Base-by-base conservation (phyloP, 441 rosid species). In the Iberis amara region DNA sequence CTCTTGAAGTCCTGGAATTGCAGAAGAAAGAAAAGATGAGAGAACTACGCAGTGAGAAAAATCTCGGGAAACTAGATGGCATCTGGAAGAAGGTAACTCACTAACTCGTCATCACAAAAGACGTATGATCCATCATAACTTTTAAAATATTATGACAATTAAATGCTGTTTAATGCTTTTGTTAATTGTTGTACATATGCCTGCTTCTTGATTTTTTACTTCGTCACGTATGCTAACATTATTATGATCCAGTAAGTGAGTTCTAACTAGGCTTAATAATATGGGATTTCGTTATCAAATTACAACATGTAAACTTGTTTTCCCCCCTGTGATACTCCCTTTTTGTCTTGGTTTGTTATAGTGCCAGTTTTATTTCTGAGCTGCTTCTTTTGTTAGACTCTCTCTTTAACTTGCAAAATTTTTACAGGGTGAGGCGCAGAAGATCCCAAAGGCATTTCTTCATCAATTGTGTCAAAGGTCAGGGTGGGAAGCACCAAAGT, bases 401-500 rank as follows among this genome's bases (percentile, higher is more conserved):
- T 65, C 43, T 55, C 4, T 69, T 11, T 65, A 64, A 60, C 18
- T 18, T 36, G 42, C 45, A 36, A 49, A 52, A 43, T 2, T 40
- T n/a, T 46, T 77, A 59, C 78, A 87, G 98, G 98, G 95, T 26
- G 96, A 91, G 59, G 72, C 76, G 7, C 68, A 61, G 35, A 91
- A 72, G 70, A 79, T 75, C 43, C 98, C 96, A 1, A 91, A 87
- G 66, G 95, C 96, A 48, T 69, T 85, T 66, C 87, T 91, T 57
- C 98, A 91, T 69, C 95, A 85, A 52, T 65, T 91, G 62, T 91
- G 98, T 72, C 96, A 85, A 74, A 77, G 78, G 61, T 81, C 89
- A 62, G 90, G 90, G 60, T 91, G 96, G 96, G 89, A 83, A 55
- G 95, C 98, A 55, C 98, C 98, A 8, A 91, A 87, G 62, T 91